Evolutionary conservation across 306 rosid species (phyloP), one percentile per base, ranked within the genome.

Genomic region (Crataegus laevigata): DNA sequence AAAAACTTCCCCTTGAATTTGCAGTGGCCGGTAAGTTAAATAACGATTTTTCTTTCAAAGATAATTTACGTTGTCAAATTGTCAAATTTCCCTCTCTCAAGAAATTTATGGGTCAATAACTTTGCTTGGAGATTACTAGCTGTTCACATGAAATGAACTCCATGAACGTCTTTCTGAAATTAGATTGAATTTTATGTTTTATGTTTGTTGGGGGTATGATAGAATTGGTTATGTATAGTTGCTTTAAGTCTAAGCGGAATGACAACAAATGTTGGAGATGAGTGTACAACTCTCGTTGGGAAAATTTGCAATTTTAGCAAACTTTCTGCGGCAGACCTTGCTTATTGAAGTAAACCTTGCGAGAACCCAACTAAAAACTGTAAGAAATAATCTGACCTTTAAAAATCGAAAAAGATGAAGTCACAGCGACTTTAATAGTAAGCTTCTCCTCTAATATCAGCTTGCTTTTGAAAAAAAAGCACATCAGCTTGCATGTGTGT

Each of bases 11-110:
- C 9, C 24, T 89, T 51, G 87, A 91, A 28, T 88, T 91, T 67
- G 97, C 71, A 13, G 86, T 91, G 24, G 86, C 82, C 52, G 97
- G 97, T 91, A 66, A 63, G 93, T 85, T 28, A 19, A 28, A 10
- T 59, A 9, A 25, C n/a, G n/a, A 7, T 12, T 40, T 15, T 21
- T 76, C 19, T 66, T 71, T 57, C 29, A 9, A 22, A 57, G 62
- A 57, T 57, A 22, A 57, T 10, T 22, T 11, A 57, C 5, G 8
- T 57, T 22, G 62, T 57, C 2, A 57, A 7, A 57, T 2, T 57
- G 6, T 10, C 55, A 54, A 54, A 47, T 47, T 47, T 47, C 1
- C 7, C 19, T 47, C 6, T 47, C 0, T 7, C 19, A 47, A 47
- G 19, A 47, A 47, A 47, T n/a, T 15, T 47, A 47, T 47, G 1